A percentile compares a stretch with the other conserved stretches of the same genome.
phyloP scores from a whole-genome alignment of 1,139 yeast genomes.

The Saccharomyces hybrid region DNA sequence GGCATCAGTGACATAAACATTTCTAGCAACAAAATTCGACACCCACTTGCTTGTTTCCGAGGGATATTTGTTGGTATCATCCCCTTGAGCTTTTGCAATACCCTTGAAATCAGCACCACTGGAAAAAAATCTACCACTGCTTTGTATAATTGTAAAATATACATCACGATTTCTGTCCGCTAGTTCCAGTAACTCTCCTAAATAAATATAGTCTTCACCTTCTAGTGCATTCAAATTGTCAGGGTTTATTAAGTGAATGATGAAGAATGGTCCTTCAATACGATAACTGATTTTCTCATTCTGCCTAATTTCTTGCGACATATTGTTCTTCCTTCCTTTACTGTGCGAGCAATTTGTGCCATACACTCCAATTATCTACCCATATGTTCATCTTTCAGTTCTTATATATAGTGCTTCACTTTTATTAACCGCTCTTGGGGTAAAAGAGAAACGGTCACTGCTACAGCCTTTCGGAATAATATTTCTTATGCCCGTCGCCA shows the following conservation, averaged over 20 bases:
- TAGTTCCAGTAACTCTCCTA: slow-evolving; percentile 53
- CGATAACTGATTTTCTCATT: slow-evolving; percentile 15
- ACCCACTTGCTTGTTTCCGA: slow-evolving; percentile 48
- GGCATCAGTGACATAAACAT: slow-evolving; percentile 59
- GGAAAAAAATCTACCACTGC: slow-evolving; percentile 71
- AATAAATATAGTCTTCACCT: slow-evolving; percentile 54
- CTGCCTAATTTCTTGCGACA: not conserved
- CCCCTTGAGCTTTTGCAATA: slow-evolving; percentile 24
- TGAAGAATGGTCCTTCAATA: slow-evolving; percentile 26
- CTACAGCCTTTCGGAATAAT: not conserved
- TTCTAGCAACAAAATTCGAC: slow-evolving; percentile 39
- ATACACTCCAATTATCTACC: not conserved
- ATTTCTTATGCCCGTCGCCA: not conserved
- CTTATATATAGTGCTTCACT: not conserved
- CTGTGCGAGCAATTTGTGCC: not conserved
- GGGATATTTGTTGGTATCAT: slow-evolving; percentile 11
- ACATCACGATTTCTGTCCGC: slow-evolving; percentile 67
- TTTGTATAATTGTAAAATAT: slow-evolving; percentile 56
- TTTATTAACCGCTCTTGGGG: not conserved
- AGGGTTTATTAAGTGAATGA: slow-evolving; percentile 65
- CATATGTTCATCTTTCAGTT: not conserved
- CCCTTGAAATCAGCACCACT: slow-evolving; percentile 74
- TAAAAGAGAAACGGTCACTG: not conserved
- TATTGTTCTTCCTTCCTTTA: not conserved
- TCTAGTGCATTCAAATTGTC: slow-evolving; percentile 59